Evolutionary conservation across 352 stramenopile genomes (phyloP).

Genomic region (Saprolegnia diclina): DNA sequence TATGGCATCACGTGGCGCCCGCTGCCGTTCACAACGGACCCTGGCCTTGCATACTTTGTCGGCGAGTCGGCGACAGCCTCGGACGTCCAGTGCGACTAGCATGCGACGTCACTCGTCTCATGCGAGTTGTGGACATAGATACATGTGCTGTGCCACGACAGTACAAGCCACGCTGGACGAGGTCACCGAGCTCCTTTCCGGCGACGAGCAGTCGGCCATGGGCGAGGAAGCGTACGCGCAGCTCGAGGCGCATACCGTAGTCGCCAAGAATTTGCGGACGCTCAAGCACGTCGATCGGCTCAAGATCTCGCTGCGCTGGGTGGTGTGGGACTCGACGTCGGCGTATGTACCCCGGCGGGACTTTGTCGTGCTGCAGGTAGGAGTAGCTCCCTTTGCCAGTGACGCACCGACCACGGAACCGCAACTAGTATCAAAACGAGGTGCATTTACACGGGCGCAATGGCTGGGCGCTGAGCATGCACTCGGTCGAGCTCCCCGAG

Average conservation of each 20-base stretch:
- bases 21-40: neutral
- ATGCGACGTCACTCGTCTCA: neutral
- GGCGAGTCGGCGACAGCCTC: neutral
- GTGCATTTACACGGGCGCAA: conserved; percentile 49
- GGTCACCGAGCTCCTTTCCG: conserved; percentile 69
- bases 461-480: conserved; percentile 54
- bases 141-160: conserved; percentile 54
- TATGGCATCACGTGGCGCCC: conserved; percentile 9
- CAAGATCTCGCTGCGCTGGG: conserved; percentile 48
- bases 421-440: conserved; percentile 56
- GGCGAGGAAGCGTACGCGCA: neutral
- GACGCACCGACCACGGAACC: too few species aligned
- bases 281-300: conserved; percentile 71
- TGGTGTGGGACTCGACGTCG: conserved; percentile 59
- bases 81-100: neutral
- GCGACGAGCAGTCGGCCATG: conserved; percentile 59
- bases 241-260: conserved; percentile 41
- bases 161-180: conserved; percentile 77
- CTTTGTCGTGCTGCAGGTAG: conserved; percentile 56
- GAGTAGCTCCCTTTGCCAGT: neutral
- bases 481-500: conserved; percentile 64
- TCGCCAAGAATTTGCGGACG: conserved; percentile 62
- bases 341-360: conserved; percentile 72
- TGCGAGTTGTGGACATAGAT: too few species aligned
- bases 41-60: neutral